Evolutionary conservation across 768 basidiomycete genomes (phyloP).

Genomic region (Tephrocybe rancida): DNA sequence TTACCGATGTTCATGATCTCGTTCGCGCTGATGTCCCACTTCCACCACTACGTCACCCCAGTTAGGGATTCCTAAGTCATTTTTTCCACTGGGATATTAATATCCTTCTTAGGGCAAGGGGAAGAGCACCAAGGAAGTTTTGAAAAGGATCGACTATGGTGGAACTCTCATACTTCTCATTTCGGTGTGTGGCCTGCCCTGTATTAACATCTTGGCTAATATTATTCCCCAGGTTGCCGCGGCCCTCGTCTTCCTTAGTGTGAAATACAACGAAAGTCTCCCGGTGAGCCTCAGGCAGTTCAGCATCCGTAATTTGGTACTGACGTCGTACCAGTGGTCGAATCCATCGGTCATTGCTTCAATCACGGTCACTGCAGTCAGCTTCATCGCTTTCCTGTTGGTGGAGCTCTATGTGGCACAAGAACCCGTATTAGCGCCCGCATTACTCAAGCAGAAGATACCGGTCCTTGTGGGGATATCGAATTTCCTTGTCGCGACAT

Average conservation of each 20-base stretch:
- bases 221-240: conserved; percentile 47
- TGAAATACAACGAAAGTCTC: conserved; percentile 67
- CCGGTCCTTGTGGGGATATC: conserved; percentile 73
- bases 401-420: conserved; percentile 65
- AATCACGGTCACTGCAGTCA: conserved; percentile 42
- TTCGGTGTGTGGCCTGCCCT: conserved; percentile 39
- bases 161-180: conserved; percentile 66
- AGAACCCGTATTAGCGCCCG: conserved; percentile 76
- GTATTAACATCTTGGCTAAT: not conserved
- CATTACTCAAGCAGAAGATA: conserved; percentile 62
- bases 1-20: conserved; percentile 68
- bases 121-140: conserved; percentile 62
- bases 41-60: conserved; percentile 68
- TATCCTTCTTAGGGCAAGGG: conserved; percentile 61
- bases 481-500: conserved; percentile 76
- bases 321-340: conserved; percentile 47
- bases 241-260: conserved; percentile 68
- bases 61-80: conserved; percentile 36
- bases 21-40: conserved; percentile 55
- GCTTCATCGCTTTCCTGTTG: conserved; percentile 55
- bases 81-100: not conserved
- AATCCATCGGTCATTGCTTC: conserved; percentile 56
- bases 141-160: conserved; percentile 79
- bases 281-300: conserved; percentile 39
- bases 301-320: conserved; percentile 3